A percentile compares a stretch with the other conserved stretches of the same genome.
phyloP scores from a whole-genome alignment of 441 rosid genomes.

The Omphalea diandra region DNA sequence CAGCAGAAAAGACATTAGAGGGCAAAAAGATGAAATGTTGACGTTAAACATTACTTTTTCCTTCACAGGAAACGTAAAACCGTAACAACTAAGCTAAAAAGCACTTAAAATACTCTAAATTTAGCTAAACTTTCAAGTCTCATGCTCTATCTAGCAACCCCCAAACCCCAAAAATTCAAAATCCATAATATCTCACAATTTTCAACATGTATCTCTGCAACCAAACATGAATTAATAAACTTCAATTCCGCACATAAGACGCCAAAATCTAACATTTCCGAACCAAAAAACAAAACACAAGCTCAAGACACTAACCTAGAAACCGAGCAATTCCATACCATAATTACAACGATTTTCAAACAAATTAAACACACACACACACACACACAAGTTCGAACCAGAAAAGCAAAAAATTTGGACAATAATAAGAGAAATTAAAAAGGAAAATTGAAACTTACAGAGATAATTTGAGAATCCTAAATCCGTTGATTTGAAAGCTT shows the following conservation, averaged over 20 bases:
- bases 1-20: too few relatives aligned
- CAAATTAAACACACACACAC: too few relatives aligned
- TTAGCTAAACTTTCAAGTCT: neutral
- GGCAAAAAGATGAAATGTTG: neutral
- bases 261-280: neutral
- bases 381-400: neutral
- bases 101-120: neutral
- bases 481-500: slow-evolving; percentile 7
- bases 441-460: slow-evolving; percentile 22
- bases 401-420: neutral
- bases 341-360: neutral
- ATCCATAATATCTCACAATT: neutral
- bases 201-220: slow-evolving; percentile 19
- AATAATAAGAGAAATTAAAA: slow-evolving; percentile 3
- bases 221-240: slow-evolving; percentile 22
- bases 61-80: neutral
- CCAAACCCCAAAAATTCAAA: slow-evolving; percentile 21
- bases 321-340: neutral
- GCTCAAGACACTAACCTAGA: slow-evolving; percentile 1
- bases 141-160: neutral
- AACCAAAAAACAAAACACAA: neutral
- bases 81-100: slow-evolving; percentile 10
- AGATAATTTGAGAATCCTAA: slow-evolving; percentile 22
- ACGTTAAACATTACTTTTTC: neutral
- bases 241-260: slow-evolving; percentile 1